Base-by-base conservation (phyloP, 2,329 filamentous ascomycete species). In the Ophiostoma pallidulum region DNA sequence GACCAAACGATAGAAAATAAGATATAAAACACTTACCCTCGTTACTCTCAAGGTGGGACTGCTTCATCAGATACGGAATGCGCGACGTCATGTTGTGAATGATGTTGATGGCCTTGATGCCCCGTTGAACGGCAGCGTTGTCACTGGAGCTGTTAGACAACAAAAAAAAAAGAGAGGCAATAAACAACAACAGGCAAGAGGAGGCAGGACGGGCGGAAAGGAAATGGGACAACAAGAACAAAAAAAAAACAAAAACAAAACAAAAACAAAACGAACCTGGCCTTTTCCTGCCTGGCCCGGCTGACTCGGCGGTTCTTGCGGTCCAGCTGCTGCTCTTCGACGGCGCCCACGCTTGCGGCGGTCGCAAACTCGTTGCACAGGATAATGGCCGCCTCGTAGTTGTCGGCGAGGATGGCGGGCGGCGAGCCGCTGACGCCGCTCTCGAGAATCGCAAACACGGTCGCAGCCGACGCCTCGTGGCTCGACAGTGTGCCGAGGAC, bases 341-440 rank as follows among this genome's bases (percentile, higher is more conserved):
- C 66, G 9, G 83, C 80, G 8, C 82, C 84, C 9, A 90, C 71
- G 56, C 82, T 86, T 39, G 84, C 90, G 24, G 86, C 84, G 7
- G 84, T 85, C 3, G 92, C 88, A 64, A 97, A 97, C 52, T 91
- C 85, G 57, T 94, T 94, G 20, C 96, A 75, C 19, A 98, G 71
- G 26, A 77, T 74, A 47, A 98, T 82, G 4, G 86, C 85, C 19
- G 87, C 82, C 60, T 96, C 89, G 58, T 97, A 98, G 57, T 98
- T 98, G 60, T 97, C 92, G 20, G 90, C 87, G 51, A 89, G 91
- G 43, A 98, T 86, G 6, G 90, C 85, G 13, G 86, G 82, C 16
- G 83, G 83, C n/a, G 78, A 74, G 13, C 83, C 84, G 12, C 75
- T 77, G 2, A 88, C 80, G 22, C 90, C 80, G 47, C 77, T 80